Evolutionary conservation across 176 grass and related monocot species (phyloP).

Genomic region (Aegilops umbellulata): DNA sequence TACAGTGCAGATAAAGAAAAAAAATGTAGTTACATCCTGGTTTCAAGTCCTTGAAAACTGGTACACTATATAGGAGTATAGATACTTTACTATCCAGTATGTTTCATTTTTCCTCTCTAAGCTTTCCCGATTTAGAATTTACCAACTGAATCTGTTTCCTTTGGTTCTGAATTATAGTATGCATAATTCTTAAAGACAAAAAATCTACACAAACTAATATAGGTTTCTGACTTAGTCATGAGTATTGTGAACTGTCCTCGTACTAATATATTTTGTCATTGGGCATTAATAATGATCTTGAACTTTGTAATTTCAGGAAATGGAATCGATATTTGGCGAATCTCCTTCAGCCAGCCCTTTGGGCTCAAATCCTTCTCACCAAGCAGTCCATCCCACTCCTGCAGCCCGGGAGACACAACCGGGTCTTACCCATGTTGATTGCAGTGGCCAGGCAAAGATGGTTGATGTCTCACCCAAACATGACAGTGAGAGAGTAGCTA

Average conservation of each 20-base stretch:
- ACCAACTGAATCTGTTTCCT: neutral
- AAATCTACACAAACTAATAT: neutral
- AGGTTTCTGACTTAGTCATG: neutral
- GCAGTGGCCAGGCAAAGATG: slow-evolving; percentile 73
- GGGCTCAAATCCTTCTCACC: slow-evolving; percentile 51
- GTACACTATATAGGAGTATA: too few relatives aligned
- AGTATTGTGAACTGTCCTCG: neutral
- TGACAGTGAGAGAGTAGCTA: slow-evolving; percentile 67
- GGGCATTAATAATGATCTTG: neutral
- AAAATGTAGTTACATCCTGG: too few relatives aligned
- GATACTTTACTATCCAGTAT: neutral
- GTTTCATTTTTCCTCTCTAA: slow-evolving; percentile 3
- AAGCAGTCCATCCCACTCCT: slow-evolving; percentile 3
- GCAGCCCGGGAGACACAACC: slow-evolving; percentile 5
- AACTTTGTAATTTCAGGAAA: slow-evolving; percentile 55
- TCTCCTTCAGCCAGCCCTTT: slow-evolving; percentile 57
- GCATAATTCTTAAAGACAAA: neutral
- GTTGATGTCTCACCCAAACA: slow-evolving; percentile 82
- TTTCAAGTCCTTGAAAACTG: too few relatives aligned
- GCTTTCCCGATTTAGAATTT: neutral
- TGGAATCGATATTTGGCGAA: slow-evolving; percentile 85
- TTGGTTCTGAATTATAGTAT: neutral
- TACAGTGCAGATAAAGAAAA: too few relatives aligned
- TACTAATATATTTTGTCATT: neutral
- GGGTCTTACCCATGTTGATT: slow-evolving; percentile 70